Evolutionary conservation across 495 filamentous ascomycete species (phyloP).

Genomic region (Tuber brumale): DNA sequence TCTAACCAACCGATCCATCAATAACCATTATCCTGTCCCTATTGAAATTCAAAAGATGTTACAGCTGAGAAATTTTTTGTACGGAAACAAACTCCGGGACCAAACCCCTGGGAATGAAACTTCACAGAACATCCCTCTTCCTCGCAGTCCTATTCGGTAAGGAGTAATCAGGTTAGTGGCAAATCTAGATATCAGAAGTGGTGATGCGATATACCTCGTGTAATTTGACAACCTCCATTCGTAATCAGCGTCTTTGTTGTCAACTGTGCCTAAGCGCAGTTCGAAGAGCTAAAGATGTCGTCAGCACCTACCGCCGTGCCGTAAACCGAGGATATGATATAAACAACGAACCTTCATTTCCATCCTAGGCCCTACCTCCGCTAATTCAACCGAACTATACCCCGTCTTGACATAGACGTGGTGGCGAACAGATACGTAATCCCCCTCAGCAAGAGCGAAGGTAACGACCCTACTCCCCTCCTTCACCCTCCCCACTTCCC

Average conservation of each 20-base stretch:
- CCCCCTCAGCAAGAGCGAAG: conserved; percentile 83
- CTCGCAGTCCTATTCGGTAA: conserved; percentile 42
- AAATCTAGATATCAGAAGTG: conserved; percentile 24
- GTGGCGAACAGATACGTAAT: conserved; percentile 80
- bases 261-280: conserved; percentile 84
- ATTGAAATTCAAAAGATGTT: not conserved
- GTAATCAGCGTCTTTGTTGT: conserved; percentile 91
- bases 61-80: not conserved
- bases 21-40: not conserved
- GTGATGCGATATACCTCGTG: conserved; percentile 53
- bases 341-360: conserved; percentile 58
- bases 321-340: not conserved
- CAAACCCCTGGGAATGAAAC: not conserved
- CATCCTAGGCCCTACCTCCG: conserved; percentile 92
- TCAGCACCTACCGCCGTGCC: not conserved
- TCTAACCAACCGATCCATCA: not conserved
- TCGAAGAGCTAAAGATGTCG: conserved; percentile 62
- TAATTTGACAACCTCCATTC: conserved; percentile 96
- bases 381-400: conserved; percentile 82
- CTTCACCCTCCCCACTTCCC: conserved; percentile 63
- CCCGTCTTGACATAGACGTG: conserved; percentile 78
- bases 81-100: not conserved
- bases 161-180: conserved; percentile 25
- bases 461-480: conserved; percentile 84
- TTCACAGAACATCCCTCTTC: conserved; percentile 41